Evolutionary conservation across 257 asterid genomes (phyloP), one percentile per base, ranked within the genome.

Genomic region (Hygrophila difformis): DNA sequence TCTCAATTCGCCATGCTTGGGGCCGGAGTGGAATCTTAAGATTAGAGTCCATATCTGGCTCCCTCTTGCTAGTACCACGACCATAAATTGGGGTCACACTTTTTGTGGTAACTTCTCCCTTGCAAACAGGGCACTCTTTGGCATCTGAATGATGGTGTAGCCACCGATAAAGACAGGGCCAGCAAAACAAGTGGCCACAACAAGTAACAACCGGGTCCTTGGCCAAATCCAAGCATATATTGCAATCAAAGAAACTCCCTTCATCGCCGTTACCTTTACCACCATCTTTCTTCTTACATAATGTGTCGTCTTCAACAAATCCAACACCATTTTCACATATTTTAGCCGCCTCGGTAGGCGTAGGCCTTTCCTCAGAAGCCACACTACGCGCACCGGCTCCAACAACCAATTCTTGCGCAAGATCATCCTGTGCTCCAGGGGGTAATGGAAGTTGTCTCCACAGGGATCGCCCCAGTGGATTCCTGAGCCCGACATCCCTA

Each of bases 111-210:
- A 91, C 98, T 73, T 86, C 96, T 49, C 98, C 98, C 40, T 91
- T 91, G 68, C 98, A 86, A 53, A 91, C 96, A 0, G 98, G 98
- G 21, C 97, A 89, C 35, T 85, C 94, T 63, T 78, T 79, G 7
- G 91, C 97, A 41, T 84, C 91, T 0, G 96, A 91, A 65, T 91
- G 95, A 57, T 71, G 69, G 55, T 85, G 80, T 28, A 91, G 47
- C 98, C 98, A 91, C 16, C 84, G 80, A 66, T 79, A 91, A 39
- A 91, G 88, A 61, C 98, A 91, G 2, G 93, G 86, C 98, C 98
- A 91, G 55, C 98, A 91, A 64, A 77, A 91, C 62, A 91, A 72
- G 68, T 91, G 98, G 18, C 98, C 98, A 0, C 98, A 91, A 61
- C 95, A 86, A 40, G 98, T 91, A 33, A 91, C 96, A 19, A 86